A percentile compares a stretch with the other conserved stretches of the same genome.
These are phyloP conservation scores for Thelonectria blattea DNA, from an alignment of 2,329 filamentous ascomycete species.

Conservation along the genomic window DNA sequence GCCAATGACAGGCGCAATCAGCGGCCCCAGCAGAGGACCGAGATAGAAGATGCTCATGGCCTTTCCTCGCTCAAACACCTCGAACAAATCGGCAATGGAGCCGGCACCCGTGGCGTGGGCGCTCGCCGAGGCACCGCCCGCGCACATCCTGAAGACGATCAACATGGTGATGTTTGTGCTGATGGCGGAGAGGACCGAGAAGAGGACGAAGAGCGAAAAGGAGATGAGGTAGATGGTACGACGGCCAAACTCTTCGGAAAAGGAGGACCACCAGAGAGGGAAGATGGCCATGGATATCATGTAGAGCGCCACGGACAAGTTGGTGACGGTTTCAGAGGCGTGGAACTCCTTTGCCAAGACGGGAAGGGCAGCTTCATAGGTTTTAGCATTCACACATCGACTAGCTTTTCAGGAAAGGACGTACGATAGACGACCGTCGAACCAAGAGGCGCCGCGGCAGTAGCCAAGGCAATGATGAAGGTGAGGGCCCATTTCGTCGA, in stretches of 20 bases:
- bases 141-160: conserved; percentile 75
- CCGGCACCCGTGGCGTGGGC: conserved; percentile 85
- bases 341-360: conserved; percentile 68
- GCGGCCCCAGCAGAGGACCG: conserved; percentile 75
- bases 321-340: conserved; percentile 69
- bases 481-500: conserved; percentile 87
- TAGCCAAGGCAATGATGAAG: conserved; percentile 76
- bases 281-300: conserved; percentile 86
- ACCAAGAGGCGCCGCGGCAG: conserved; percentile 79
- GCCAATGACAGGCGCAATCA: conserved; percentile 78
- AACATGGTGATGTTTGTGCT: conserved; percentile 76
- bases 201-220: conserved; percentile 74
- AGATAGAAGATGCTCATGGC: conserved; percentile 89
- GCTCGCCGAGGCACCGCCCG: conserved; percentile 78
- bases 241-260: conserved; percentile 75
- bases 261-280: conserved; percentile 85
- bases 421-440: conserved; percentile 83
- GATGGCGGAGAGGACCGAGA: conserved; percentile 72
- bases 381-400: conserved; percentile 7
- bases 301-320: conserved; percentile 78
- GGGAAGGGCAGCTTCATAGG: conserved; percentile 66
- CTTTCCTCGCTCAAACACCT: conserved; percentile 70
- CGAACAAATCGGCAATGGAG: conserved; percentile 84
- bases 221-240: conserved; percentile 80
- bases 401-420: conserved; percentile 39